These are phyloP conservation scores for Mycena albidolilacea DNA, from an alignment of 768 basidiomycete genomes.

Conservation along the genomic window DNA sequence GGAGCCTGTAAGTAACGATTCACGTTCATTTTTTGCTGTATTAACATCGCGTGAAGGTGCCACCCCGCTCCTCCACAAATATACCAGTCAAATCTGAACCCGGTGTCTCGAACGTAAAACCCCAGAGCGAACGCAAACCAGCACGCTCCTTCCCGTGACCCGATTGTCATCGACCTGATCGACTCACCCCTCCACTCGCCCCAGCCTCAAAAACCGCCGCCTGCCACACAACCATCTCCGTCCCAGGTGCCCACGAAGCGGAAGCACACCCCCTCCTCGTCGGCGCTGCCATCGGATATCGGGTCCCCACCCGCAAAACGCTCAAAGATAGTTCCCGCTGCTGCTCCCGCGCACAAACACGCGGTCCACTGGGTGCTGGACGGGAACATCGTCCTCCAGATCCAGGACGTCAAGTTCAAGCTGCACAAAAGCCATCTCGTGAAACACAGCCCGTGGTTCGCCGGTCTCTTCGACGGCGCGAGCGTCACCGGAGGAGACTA, in stretches of 20 bases:
- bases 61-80: background rate
- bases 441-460: conserved; percentile 50
- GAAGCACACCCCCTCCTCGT: conserved; percentile 13
- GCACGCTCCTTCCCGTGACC: background rate
- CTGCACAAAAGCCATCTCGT: conserved; percentile 52
- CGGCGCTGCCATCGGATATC: background rate
- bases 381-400: conserved; percentile 50
- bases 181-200: conserved; percentile 16
- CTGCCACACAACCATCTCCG: background rate
- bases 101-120: background rate
- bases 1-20: background rate
- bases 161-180: conserved; percentile 8
- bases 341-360: conserved; percentile 25
- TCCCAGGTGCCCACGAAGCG: conserved; percentile 12
- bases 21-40: background rate
- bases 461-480: conserved; percentile 40
- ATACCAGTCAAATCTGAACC: background rate
- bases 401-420: conserved; percentile 48
- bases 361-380: conserved; percentile 48
- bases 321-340: background rate
- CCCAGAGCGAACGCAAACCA: background rate
- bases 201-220: background rate
- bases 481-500: conserved; percentile 28
- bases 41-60: background rate
- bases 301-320: conserved; percentile 23